These are phyloP conservation scores for Cutaneotrichosporon sp. DNA, from an alignment of 1,284 basidiomycete genomes.

Conservation along the genomic window DNA sequence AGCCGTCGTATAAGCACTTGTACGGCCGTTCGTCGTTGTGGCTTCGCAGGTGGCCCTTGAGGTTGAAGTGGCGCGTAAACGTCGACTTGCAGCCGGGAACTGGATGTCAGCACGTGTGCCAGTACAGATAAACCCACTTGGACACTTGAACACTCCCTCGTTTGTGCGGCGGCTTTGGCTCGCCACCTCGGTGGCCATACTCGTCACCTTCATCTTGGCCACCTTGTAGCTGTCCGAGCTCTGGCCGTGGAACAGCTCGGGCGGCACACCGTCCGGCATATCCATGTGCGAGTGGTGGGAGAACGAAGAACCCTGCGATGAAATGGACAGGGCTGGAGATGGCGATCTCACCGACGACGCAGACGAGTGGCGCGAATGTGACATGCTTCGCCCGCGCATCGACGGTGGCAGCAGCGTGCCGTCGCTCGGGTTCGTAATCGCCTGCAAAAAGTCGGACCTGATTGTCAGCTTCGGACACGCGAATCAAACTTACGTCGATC, in stretches of 20 bases:
- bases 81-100: conserved; percentile 93
- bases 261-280: conserved; percentile 32
- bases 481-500: conserved; percentile 38
- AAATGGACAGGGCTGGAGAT: conserved; percentile 41
- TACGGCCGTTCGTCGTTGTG: conserved; percentile 94
- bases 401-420: conserved; percentile 42
- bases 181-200: conserved; percentile 86
- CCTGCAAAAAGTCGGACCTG: conserved; percentile 43
- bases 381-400: conserved; percentile 28
- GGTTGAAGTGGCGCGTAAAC: conserved; percentile 65
- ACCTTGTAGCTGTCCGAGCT: conserved; percentile 45
- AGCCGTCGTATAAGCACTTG: conserved; percentile 86
- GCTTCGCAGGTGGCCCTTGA: conserved; percentile 82
- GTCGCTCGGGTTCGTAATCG: conserved; percentile 41
- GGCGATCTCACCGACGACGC: conserved; percentile 37
- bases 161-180: conserved; percentile 82
- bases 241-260: conserved; percentile 6
- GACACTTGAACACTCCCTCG: conserved; percentile 85
- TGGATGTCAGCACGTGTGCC: conserved; percentile 4
- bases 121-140: conserved; percentile 44
- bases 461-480: conserved; percentile 11
- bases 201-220: conserved; percentile 88
- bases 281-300: conserved; percentile 37
- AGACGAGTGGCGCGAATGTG: conserved; percentile 41
- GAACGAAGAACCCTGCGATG: conserved; percentile 40